Conservation (phyloP, 1,139 yeast genomes). For the Saccharomyces hybrid region DNA sequence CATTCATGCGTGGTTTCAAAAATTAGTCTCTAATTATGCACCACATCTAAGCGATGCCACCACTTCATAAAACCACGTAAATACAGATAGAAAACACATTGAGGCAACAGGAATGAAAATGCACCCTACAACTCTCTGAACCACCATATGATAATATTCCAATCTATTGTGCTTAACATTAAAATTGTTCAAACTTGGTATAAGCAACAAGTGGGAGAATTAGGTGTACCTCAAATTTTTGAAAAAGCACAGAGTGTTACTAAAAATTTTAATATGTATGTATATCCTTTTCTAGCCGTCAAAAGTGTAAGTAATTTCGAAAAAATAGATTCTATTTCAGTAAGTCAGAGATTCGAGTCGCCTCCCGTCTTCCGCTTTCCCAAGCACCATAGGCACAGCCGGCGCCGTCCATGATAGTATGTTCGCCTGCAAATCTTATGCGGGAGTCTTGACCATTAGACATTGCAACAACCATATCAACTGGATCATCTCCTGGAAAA, state of each 20-base stretch:
- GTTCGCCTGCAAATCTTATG: constrained; percentile 81
- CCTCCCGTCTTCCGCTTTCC: constrained; percentile 66
- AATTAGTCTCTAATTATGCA: constrained; percentile 12
- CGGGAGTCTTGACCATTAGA: constrained; percentile 47
- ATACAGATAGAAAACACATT: not conserved
- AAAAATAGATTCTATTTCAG: not conserved
- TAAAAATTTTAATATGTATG: not conserved
- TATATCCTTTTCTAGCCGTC: not conserved
- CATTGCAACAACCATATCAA: constrained; percentile 47
- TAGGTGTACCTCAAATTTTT: not conserved
- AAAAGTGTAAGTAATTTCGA: not conserved
- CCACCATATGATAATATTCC: not conserved
- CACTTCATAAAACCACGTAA: not conserved
- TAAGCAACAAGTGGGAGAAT: not conserved
- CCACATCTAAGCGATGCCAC: constrained; percentile 5
- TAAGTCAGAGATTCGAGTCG: constrained; percentile 32
- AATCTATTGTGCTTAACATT: not conserved
- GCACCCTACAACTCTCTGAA: not conserved
- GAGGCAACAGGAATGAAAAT: not conserved
- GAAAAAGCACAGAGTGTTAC: not conserved
- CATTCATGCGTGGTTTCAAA: constrained; percentile 26
- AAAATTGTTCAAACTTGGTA: not conserved
- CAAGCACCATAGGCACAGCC: constrained; percentile 85
- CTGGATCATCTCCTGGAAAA: constrained; percentile 58
- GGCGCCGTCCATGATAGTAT: constrained; percentile 64